Evolutionary conservation across 2,329 filamentous ascomycete genomes (phyloP).

Genomic region (Cordyceps pruinosa): DNA sequence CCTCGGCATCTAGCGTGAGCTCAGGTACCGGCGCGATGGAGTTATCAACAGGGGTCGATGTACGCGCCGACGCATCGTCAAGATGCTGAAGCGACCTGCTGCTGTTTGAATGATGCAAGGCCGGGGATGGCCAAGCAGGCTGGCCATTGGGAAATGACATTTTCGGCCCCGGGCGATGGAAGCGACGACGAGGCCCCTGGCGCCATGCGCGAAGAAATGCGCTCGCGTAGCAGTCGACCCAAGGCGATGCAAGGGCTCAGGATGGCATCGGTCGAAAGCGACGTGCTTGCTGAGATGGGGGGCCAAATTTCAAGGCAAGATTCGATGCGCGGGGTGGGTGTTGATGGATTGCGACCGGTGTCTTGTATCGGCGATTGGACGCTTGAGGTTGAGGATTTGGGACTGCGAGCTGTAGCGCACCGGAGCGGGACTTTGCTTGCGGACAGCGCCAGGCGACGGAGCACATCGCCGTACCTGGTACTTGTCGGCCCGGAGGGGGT

Average conservation of each 20-base stretch:
- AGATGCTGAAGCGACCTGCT: conserved; percentile 47
- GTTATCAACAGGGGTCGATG: conserved; percentile 45
- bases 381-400: conserved; percentile 50
- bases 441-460: background rate
- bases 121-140: conserved; percentile 56
- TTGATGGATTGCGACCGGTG: conserved; percentile 45
- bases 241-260: conserved; percentile 40
- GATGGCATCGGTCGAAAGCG: conserved; percentile 43
- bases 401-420: conserved; percentile 12
- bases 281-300: conserved; percentile 47
- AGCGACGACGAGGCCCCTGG: conserved; percentile 40
- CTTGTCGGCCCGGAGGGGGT: background rate
- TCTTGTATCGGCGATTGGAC: conserved; percentile 46
- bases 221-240: conserved; percentile 45
- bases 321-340: conserved; percentile 36
- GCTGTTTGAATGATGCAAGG: conserved; percentile 40
- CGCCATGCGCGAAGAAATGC: conserved; percentile 49
- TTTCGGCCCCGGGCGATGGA: conserved; percentile 44
- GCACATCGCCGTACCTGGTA: conserved; percentile 9
- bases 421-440: conserved; percentile 13
- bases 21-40: conserved; percentile 50
- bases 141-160: conserved; percentile 65
- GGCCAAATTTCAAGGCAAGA: conserved; percentile 31
- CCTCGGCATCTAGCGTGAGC: conserved; percentile 53
- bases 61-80: conserved; percentile 52